A percentile compares a stretch with the other conserved stretches of the same genome.
phyloP scores from a whole-genome alignment of 2,329 filamentous ascomycete species.

The Pseudogymnoascus pannorum region DNA sequence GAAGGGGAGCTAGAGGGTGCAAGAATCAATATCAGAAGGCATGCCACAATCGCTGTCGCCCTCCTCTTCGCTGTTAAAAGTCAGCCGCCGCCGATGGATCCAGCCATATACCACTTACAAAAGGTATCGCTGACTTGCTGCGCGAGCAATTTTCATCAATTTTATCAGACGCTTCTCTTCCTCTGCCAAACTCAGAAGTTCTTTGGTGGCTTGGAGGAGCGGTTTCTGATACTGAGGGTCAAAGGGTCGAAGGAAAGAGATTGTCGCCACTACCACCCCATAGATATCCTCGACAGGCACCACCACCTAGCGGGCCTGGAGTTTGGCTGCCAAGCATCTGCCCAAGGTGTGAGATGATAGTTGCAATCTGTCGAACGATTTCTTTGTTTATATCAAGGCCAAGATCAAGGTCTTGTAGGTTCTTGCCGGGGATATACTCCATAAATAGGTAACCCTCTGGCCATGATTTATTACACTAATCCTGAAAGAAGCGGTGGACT shows the following conservation, averaged over 20 bases:
- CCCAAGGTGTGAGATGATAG: conserved; percentile 15
- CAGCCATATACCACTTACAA: conserved; percentile 12
- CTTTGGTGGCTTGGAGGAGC: conserved; percentile 14
- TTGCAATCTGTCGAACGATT: conserved; percentile 15
- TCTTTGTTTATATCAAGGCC: conserved; percentile 13
- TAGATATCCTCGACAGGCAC: conserved; percentile 17
- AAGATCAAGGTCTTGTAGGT: conserved; percentile 12
- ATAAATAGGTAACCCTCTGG: conserved; percentile 22
- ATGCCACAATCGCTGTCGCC: background rate
- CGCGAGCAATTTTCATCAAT: conserved; percentile 17
- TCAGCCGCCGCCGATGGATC: background rate
- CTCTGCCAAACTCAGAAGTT: conserved; percentile 18
- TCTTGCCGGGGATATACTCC: conserved; percentile 21
- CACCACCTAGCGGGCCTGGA: conserved; percentile 19
- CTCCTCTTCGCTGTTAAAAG: background rate
- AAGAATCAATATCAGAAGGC: background rate
- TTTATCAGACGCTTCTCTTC: conserved; percentile 20
- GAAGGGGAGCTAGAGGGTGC: background rate
- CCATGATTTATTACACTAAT: background rate
- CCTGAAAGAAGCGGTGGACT: conserved; percentile 20
- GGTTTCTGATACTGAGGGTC: conserved; percentile 16
- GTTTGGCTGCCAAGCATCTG: conserved; percentile 11
- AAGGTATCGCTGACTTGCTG: conserved; percentile 17
- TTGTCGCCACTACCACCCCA: no score
- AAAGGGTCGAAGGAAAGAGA: conserved; percentile 11